Conservation (phyloP, 345 rosid genomes). For the Eutrema japonicum region DNA sequence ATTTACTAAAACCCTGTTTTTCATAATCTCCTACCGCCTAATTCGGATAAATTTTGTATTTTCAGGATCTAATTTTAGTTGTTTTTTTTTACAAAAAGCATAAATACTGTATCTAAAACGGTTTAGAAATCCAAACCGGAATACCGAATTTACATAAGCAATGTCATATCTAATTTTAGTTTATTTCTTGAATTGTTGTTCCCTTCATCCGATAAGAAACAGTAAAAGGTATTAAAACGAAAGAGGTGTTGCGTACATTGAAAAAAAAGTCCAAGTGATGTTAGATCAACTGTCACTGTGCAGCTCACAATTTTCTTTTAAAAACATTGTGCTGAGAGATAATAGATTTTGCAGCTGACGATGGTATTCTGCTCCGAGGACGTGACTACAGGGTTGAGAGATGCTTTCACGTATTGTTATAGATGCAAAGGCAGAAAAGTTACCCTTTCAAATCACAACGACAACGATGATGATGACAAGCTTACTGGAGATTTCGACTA, state of each 20-base stretch:
- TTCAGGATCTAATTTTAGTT: neutral
- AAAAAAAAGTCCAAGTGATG: constrained; percentile 36
- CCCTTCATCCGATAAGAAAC: constrained; percentile 12
- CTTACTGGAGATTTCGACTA: constrained; percentile 11
- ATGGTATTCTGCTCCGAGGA: constrained; percentile 41
- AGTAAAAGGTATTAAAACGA: constrained; percentile 11
- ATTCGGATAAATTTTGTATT: neutral
- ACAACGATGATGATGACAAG: constrained; percentile 34
- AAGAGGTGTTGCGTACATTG: constrained; percentile 32
- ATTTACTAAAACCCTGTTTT: neutral
- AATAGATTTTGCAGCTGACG: constrained; percentile 27
- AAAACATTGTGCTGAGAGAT: neutral
- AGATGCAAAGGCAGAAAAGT: constrained; percentile 37
- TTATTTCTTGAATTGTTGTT: neutral
- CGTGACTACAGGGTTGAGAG: constrained; percentile 28
- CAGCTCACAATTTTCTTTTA: neutral
- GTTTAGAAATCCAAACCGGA: too few species aligned
- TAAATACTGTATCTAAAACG: too few species aligned
- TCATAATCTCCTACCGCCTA: neutral
- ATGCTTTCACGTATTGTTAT: constrained; percentile 35
- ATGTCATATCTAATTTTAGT: neutral
- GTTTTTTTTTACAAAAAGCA: too few species aligned
- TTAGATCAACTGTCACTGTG: constrained; percentile 42
- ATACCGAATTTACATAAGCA: too few species aligned
- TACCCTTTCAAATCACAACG: constrained; percentile 20